Evolutionary conservation across 148 eudicot genomes (phyloP).

Genomic region (Chenopodium quinoa): DNA sequence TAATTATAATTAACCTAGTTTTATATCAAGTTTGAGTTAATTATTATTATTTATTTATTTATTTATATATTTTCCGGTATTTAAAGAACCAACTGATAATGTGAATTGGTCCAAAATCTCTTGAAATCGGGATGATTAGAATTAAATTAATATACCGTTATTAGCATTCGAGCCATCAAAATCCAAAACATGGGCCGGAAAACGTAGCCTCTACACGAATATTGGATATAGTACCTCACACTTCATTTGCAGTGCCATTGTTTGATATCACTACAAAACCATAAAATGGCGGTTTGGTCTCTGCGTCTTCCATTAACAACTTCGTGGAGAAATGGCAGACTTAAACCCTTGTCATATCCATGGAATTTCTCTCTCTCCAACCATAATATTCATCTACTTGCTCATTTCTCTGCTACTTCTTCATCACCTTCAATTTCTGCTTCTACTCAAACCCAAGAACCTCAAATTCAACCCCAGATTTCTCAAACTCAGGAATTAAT

Average conservation of each 20-base stretch:
- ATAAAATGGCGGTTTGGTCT: constrained; percentile 14
- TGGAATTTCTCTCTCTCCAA: background rate
- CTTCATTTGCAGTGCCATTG: background rate
- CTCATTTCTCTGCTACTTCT: background rate
- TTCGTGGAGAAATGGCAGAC: background rate
- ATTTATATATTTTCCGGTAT: too few relatives aligned
- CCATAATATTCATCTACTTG: background rate
- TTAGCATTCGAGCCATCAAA: too few relatives aligned
- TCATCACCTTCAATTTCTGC: background rate
- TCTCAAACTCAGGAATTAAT: background rate
- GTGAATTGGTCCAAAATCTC: too few relatives aligned
- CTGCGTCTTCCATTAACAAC: constrained; percentile 1
- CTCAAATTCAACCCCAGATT: background rate
- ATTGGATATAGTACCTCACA: too few relatives aligned
- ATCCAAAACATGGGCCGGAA: too few relatives aligned
- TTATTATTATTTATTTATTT: too few relatives aligned
- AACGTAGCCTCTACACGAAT: too few relatives aligned
- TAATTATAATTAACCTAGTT: too few relatives aligned
- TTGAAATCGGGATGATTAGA: too few relatives aligned
- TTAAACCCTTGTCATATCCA: background rate
- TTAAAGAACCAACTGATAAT: too few relatives aligned
- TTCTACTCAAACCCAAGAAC: background rate
- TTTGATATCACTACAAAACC: background rate
- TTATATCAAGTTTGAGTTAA: too few relatives aligned
- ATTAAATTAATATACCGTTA: too few relatives aligned